Conservation (phyloP, 805 yeast genomes). For the Schizosaccharomyces cryophilus region DNA sequence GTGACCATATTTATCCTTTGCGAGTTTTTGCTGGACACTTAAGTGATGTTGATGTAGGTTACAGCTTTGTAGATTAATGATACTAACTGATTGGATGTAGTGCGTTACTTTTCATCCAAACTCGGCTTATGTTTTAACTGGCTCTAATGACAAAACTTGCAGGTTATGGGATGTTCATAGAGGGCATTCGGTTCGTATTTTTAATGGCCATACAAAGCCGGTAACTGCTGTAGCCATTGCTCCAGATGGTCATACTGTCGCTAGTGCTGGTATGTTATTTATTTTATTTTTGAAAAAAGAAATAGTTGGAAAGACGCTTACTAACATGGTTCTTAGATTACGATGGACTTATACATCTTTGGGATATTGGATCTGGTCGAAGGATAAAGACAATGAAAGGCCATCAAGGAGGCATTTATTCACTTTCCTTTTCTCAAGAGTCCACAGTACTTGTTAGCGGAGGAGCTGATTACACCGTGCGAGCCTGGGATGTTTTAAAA, state of each 20-base stretch:
- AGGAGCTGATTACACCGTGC: constrained; percentile 74
- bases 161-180: constrained; percentile 92
- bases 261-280: constrained; percentile 41
- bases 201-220: constrained; percentile 82
- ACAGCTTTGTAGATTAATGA: not conserved
- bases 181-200: constrained; percentile 75
- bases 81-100: not conserved
- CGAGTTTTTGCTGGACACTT: constrained; percentile 93
- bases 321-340: constrained; percentile 17
- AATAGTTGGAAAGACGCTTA: not conserved
- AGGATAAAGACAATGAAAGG: constrained; percentile 80
- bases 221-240: constrained; percentile 66
- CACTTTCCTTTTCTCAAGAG: constrained; percentile 62
- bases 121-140: constrained; percentile 81
- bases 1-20: constrained; percentile 89
- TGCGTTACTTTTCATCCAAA: constrained; percentile 80
- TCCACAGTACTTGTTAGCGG: constrained; percentile 77
- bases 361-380: constrained; percentile 88
- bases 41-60: constrained; percentile 64
- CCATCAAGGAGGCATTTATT: constrained; percentile 63
- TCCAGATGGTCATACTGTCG: constrained; percentile 93
- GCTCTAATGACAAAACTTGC: constrained; percentile 83
- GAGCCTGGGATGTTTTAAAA: constrained; percentile 76
- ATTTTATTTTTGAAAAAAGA: not conserved
- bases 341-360: constrained; percentile 63